Evolutionary conservation across 192 early-diverging fungal species (phyloP).

Genomic region (Umbelopsis sp.): DNA sequence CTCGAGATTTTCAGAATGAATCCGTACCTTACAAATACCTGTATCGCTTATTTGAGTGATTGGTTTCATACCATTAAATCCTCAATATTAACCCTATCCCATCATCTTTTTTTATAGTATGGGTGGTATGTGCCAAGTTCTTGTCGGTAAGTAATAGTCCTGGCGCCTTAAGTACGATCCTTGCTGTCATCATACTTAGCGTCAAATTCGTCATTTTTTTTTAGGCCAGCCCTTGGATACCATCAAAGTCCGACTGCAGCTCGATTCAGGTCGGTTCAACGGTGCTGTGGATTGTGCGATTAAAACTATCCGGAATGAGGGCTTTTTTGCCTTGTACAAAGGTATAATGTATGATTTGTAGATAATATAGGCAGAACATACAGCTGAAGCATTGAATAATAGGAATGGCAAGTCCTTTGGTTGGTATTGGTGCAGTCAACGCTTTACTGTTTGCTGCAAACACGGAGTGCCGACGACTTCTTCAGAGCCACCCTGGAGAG

Average conservation of each 20-base stretch:
- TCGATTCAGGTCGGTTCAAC: constrained; percentile 63
- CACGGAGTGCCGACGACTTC: constrained; percentile 59
- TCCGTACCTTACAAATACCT: not conserved
- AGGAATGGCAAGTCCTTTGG: constrained; percentile 80
- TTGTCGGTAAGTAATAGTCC: constrained; percentile 31
- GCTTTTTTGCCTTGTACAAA: constrained; percentile 78
- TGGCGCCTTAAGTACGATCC: not conserved
- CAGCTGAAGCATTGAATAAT: not conserved
- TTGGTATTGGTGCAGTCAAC: constrained; percentile 85
- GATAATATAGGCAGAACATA: not conserved
- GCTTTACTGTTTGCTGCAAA: constrained; percentile 86
- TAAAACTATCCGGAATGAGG: constrained; percentile 81
- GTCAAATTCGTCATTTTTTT: constrained; percentile 17
- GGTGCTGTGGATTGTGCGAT: constrained; percentile 82
- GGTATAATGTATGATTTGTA: constrained; percentile 37
- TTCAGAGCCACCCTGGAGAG: constrained; percentile 48
- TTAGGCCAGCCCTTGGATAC: constrained; percentile 85
- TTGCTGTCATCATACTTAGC: not conserved
- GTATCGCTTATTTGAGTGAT: not conserved
- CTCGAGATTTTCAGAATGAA: not conserved
- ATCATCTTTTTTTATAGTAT: constrained; percentile 38
- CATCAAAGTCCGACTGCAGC: constrained; percentile 79
- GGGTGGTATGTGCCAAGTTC: constrained; percentile 68
- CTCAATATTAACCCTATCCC: not conserved
- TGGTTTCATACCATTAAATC: not conserved